These are phyloP conservation scores for Penicillium crystallinum DNA, from an alignment of 495 filamentous ascomycete genomes.

Conservation along the genomic window DNA sequence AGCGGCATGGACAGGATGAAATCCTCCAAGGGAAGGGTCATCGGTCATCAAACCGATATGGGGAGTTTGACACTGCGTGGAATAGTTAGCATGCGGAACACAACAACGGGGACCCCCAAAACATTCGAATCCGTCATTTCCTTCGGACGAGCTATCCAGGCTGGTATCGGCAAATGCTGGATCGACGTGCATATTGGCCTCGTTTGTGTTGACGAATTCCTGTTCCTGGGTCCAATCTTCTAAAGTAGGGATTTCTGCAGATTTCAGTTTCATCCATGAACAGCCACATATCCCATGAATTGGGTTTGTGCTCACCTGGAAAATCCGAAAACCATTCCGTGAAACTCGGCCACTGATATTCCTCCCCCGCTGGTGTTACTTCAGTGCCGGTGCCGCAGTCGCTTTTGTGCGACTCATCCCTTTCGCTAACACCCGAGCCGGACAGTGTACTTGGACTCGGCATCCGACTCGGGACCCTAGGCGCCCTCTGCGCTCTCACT, in stretches of 20 bases:
- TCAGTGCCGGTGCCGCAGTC: neutral
- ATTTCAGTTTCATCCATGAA: neutral
- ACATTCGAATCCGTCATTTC: neutral
- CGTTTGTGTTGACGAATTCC: neutral
- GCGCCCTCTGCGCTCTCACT: neutral
- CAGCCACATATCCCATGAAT: neutral
- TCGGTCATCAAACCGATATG: neutral
- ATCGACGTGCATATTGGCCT: neutral
- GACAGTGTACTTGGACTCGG: neutral
- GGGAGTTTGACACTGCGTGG: neutral
- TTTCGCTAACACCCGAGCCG: neutral
- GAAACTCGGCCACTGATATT: neutral
- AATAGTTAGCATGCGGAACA: neutral
- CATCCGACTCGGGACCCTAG: neutral
- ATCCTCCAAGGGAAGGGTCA: neutral
- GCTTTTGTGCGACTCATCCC: neutral
- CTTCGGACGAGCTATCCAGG: neutral
- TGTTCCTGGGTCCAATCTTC: neutral
- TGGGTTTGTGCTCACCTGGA: neutral
- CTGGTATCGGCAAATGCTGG: neutral
- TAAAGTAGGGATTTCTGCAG: neutral
- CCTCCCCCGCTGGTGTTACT: neutral
- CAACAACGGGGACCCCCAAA: neutral
- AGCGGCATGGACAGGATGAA: neutral
- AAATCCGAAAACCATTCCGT: neutral